Evolutionary conservation across 169 alveolate genomes (phyloP), one percentile per base, ranked within the genome.

Genomic region (Babesia ovata): DNA sequence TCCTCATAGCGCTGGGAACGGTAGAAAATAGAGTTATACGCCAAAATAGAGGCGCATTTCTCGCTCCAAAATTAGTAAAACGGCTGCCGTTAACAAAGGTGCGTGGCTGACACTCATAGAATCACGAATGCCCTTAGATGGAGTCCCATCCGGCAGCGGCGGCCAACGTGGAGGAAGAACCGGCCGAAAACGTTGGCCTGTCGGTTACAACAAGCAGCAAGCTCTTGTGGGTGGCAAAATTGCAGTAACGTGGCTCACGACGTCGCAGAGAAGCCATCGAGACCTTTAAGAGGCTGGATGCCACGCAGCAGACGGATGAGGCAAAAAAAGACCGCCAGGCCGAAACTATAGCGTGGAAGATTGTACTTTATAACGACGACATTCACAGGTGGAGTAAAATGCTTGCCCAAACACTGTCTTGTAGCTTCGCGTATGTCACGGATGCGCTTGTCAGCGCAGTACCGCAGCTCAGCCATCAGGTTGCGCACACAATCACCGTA

Each of bases 281-380:
- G 24, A 19, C 44, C 45, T 39, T 71, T 8, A 56, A 59, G 50
- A 28, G 57, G 28, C 7, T 3, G 19, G 62, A 70, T 2, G 14
- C 29, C 48, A 13, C 70, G 58, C 16, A n/a, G 39, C 65, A 46
- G 49, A 22, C 26, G 3, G 65, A 50, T 7, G 81, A 79, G 54
- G 75, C 82, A 29, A 86, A 81, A 70, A 79, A 83, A 52, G 84
- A 87, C 50, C 39, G 95, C 62, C 73, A 74, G 46, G 62, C 79
- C 22, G 90, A 91, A 59, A 54, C 87, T 12, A 75, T 77, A 19
- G 92, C 88, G 4, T 92, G 96, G 96, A 90, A 87, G 46, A 94
- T 92, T n/a, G 86, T 92, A 42, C 86, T 92, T 14, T 90, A 91
- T 73, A 92, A 92, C 69, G 96, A 92, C 76, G 96, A 92, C 54